Evolutionary conservation across 768 basidiomycete species (phyloP), one percentile per base, ranked within the genome.

Genomic region (Tylopilus subfusipes): DNA sequence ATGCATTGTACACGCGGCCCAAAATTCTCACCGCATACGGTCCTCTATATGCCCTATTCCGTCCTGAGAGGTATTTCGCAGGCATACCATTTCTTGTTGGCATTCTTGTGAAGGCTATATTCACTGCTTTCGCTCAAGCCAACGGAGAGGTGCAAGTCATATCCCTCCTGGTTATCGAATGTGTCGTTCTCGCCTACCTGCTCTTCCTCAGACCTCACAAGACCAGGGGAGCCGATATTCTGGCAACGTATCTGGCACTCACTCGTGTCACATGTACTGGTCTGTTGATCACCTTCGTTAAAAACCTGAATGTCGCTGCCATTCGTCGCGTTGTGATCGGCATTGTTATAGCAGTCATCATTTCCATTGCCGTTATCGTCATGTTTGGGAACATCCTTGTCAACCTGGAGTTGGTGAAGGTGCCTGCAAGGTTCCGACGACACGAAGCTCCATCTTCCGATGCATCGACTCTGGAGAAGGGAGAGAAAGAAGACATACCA

Each of bases 301-400:
- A 89, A 57, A 73, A 70, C 10, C 65, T 93, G 24, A 68, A 76
- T 7, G 78, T 94, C 31, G 72, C 76, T 18, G 77, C 93, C 38
- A 96, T 96, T 61, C 85, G 89, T 1, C 82, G 93, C 19, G 87
- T 90, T 2, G 85, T 81, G 31, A 85, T 97, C 52, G 93, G 92
- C 21, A 78, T 89, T 53, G 79, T 92, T 57, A 77, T 83, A 36
- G 82, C 85, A 13, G 81, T 88, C 30, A 76, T 93, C 34, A 87
- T 83, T 67, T 86, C 87, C 14, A 72, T 90, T 36, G 80, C 89
- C 0, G 78, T 89, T 29, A 55, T 94, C 43, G 70, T 91, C 52
- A 76, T 90, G 63, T 80, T 89, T 65, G 59, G 86, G 63, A 91
- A 90, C 63, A 72, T 84, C 42, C 59, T 83, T 42, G 71, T 83